Base-by-base conservation (phyloP, 768 basidiomycete genomes). In the Rossbeevera mucosa region DNA sequence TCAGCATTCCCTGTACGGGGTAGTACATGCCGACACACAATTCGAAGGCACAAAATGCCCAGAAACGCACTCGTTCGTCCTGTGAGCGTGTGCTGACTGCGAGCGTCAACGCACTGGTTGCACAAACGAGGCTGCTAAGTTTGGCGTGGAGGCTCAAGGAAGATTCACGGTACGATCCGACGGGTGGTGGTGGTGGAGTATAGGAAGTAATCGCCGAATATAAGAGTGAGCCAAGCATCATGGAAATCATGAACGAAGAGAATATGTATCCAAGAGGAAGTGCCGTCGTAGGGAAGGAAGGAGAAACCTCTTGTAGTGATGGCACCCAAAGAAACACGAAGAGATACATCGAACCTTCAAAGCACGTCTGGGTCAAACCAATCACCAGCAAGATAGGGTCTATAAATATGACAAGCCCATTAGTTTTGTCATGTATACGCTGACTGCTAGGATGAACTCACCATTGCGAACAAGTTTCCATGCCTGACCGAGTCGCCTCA, bases 321-420 rank as follows among this genome's bases (percentile, higher is more conserved):
- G 88, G 87, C 0, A 90, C 88, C 88, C 88, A 90, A 55, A 85
- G 73, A 72, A 88, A 90, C 57, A 89, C 88, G 68, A 89, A 90
- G 54, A 89, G 78, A 68, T 90, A 89, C 87, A 89, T 88, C 5
- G 85, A 86, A 2, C 88, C 88, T 64, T 90, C 87, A 63, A 90
- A 90, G 67, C 84, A 86, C 1, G 88, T 90, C 67, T 90, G 87
- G 0, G 82, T 82, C 48, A 89, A 68, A 28, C 86, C 85, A 20
- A 90, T 76, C 22, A 78, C 77, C 54, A 88, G 68, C 9, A 90
- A 74, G 44, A 79, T 61, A 1, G 79, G 76, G 61, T 88, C 86
- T 86, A 60, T 9, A 53, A 44, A 24, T 1, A 26, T 11, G 9
- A 44, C 25, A 29, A 16, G n/a, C 38, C 22, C 28, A 44, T 24